These are phyloP conservation scores for Coniferiporia weirii DNA, from an alignment of 1,284 basidiomycete species.

Conservation along the genomic window DNA sequence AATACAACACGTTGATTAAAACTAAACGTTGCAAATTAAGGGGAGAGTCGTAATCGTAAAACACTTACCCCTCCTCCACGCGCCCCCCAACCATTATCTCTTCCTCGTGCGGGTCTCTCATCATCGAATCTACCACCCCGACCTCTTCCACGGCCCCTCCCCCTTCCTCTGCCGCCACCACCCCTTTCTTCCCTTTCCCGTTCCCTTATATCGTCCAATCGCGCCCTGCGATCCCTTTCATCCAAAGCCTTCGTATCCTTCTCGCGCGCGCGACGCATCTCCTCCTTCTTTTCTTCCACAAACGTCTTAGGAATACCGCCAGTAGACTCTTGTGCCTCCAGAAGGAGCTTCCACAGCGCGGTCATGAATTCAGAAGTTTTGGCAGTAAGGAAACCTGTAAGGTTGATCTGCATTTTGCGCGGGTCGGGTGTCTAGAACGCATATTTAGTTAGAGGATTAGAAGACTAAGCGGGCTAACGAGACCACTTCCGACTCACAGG, in stretches of 20 bases:
- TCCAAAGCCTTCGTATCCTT: conserved; percentile 65
- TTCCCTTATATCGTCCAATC: conserved; percentile 64
- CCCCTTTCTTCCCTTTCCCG: conserved; percentile 46
- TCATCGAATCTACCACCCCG: conserved; percentile 35
- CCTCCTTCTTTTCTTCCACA: conserved; percentile 93
- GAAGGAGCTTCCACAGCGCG: conserved; percentile 82
- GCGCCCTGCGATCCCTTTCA: conserved; percentile 62
- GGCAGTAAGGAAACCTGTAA: conserved; percentile 86
- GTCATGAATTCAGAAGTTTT: conserved; percentile 84
- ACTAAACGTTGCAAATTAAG: conserved; percentile 16
- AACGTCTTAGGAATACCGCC: conserved; percentile 92
- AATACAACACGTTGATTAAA: conserved; percentile 20
- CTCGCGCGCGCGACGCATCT: conserved; percentile 75
- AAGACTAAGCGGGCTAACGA: neutral
- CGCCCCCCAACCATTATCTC: conserved; percentile 37
- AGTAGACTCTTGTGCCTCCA: conserved; percentile 86
- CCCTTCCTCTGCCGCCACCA: conserved; percentile 36
- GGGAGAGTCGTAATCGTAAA: conserved; percentile 32
- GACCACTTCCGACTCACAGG: conserved; percentile 48
- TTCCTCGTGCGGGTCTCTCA: conserved; percentile 33
- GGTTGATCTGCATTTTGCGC: conserved; percentile 90
- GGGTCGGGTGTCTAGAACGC: conserved; percentile 78
- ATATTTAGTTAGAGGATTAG: neutral
- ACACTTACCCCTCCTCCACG: conserved; percentile 40
- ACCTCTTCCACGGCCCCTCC: conserved; percentile 43